These are phyloP conservation scores for Cicer arietinum DNA, from an alignment of 306 rosid genomes.

Conservation along the genomic window DNA sequence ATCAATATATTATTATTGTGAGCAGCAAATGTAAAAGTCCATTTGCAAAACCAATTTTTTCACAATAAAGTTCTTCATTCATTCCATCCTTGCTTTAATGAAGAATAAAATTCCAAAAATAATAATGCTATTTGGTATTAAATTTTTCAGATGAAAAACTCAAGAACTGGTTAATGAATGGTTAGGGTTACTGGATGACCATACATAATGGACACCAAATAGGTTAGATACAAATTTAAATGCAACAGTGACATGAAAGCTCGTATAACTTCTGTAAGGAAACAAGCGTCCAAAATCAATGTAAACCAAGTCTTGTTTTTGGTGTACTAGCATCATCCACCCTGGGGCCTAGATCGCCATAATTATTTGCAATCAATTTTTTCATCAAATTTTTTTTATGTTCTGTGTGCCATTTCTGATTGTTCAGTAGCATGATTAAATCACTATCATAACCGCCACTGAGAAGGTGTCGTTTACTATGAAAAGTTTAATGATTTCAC, in stretches of 20 bases:
- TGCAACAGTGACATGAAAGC: background rate
- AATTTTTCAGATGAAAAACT: background rate
- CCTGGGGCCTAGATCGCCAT: background rate
- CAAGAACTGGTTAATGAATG: conserved; percentile 5
- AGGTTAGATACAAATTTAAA: conserved; percentile 13
- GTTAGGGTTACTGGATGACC: background rate
- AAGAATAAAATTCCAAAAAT: conserved; percentile 34
- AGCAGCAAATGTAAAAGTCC: conserved; percentile 6
- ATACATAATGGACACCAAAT: background rate
- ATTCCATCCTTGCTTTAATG: conserved; percentile 27
- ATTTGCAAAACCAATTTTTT: conserved; percentile 21
- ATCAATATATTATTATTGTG: conserved; percentile 13
- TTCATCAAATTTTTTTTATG: background rate
- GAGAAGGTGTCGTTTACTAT: background rate
- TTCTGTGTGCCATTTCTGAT: conserved; percentile 7
- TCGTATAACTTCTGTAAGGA: conserved; percentile 5
- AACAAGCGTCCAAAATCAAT: conserved; percentile 32
- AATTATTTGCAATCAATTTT: background rate
- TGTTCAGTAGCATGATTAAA: conserved; percentile 32
- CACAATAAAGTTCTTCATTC: conserved; percentile 26
- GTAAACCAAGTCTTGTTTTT: conserved; percentile 1
- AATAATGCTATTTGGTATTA: conserved; percentile 2
- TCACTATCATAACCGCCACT: conserved; percentile 23
- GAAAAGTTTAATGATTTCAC: background rate
- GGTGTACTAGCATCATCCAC: conserved; percentile 6